Percentiles rank a stretch among this genome's conserved stretches.
Conservation (phyloP, 1,284 basidiomycete species). For the Phellopilus nigrolimitatus region DNA sequence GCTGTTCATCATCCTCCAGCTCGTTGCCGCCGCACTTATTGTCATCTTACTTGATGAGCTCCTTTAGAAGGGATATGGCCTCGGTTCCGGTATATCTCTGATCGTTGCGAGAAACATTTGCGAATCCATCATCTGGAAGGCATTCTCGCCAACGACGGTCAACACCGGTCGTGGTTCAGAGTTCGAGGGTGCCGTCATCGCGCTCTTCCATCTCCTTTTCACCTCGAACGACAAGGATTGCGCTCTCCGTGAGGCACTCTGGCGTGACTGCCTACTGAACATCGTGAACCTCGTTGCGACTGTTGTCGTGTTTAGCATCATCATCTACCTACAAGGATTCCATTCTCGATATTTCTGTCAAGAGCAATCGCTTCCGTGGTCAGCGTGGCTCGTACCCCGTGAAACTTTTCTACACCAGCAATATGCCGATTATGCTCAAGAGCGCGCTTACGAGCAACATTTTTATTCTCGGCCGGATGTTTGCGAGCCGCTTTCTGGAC, state of each 20-base stretch:
- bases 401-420: conserved; percentile 98
- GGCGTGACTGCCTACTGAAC: conserved; percentile 94
- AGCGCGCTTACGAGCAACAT: conserved; percentile 91
- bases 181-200: conserved; percentile 95
- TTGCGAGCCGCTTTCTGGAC: too few species aligned
- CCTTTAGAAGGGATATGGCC: too few species aligned
- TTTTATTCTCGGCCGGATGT: conserved; percentile 96
- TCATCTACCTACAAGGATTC: conserved; percentile 99
- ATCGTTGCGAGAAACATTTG: too few species aligned
- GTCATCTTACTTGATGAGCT: conserved; percentile 98
- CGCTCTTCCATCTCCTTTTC: too few species aligned
- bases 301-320: conserved; percentile 84
- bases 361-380: conserved; percentile 94
- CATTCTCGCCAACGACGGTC: conserved; percentile 96
- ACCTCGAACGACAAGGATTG: conserved; percentile 99
- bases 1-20: conserved; percentile 91
- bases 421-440: conserved; percentile 99
- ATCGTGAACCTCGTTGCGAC: conserved; percentile 97
- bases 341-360: conserved; percentile 97
- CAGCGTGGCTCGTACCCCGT: conserved; percentile 96
- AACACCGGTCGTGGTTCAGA: conserved; percentile 98
- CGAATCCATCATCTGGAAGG: too few species aligned
- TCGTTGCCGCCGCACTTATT: conserved; percentile 90
- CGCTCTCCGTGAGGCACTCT: conserved; percentile 96
- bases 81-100: too few species aligned